A percentile compares a stretch with the other conserved stretches of the same genome.
Conservation (phyloP, 2,329 filamentous ascomycete genomes). For the Venturia effusa region DNA sequence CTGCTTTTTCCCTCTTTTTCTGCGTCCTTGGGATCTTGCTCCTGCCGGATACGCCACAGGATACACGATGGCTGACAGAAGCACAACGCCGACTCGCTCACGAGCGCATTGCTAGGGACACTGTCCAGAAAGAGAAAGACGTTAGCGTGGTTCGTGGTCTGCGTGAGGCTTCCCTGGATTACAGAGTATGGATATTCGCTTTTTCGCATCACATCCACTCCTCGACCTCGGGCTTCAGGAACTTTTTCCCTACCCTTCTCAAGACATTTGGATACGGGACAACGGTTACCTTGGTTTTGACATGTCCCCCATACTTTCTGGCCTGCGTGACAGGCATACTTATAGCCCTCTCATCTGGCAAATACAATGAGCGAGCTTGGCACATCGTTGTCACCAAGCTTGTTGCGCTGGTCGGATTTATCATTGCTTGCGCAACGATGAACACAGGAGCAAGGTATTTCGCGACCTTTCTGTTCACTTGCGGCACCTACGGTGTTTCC, state of each 20-base stretch:
- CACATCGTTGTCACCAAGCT: slow-evolving; percentile 28
- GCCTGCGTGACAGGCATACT: slow-evolving; percentile 21
- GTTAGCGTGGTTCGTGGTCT: slow-evolving; percentile 28
- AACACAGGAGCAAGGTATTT: slow-evolving; percentile 17
- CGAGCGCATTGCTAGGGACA: slow-evolving; percentile 36
- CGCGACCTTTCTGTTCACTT: slow-evolving; percentile 23
- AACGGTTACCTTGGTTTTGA: slow-evolving; percentile 41
- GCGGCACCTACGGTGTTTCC: slow-evolving; percentile 24
- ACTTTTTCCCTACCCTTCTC: slow-evolving; percentile 38
- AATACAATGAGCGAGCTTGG: slow-evolving; percentile 30
- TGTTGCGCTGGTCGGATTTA: slow-evolving; percentile 26
- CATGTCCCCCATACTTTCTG: slow-evolving; percentile 27
- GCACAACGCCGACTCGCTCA: slow-evolving; percentile 32
- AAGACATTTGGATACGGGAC: slow-evolving; percentile 38
- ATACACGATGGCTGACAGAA: slow-evolving; percentile 28
- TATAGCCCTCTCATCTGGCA: slow-evolving; percentile 25
- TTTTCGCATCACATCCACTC: slow-evolving; percentile 33
- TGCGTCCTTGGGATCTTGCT: slow-evolving; percentile 26
- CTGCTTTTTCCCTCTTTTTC: slow-evolving; percentile 19
- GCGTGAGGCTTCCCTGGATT: slow-evolving; percentile 35
- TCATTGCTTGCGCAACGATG: slow-evolving; percentile 23
- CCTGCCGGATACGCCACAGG: slow-evolving; percentile 29
- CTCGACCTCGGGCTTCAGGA: slow-evolving; percentile 31
- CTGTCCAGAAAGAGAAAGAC: slow-evolving; percentile 26
- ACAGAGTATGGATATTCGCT: slow-evolving; percentile 41